Evolutionary conservation across 352 stramenopile genomes (phyloP).

Genomic region (Phytophthora boehmeriae): DNA sequence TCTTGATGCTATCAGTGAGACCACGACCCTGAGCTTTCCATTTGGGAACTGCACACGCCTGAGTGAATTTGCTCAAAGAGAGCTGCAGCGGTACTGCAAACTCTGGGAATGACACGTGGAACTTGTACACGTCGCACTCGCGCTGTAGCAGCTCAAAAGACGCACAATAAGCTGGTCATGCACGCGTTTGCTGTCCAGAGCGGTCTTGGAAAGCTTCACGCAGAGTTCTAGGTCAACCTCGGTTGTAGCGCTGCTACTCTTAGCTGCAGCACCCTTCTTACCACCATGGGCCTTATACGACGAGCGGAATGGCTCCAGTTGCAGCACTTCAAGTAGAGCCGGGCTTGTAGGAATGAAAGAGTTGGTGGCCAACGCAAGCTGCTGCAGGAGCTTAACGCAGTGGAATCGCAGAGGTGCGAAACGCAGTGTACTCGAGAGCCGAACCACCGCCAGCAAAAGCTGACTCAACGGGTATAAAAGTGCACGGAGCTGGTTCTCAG

Average conservation of each 20-base stretch:
- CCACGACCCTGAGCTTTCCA: constrained; percentile 79
- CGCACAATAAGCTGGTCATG: constrained; percentile 92
- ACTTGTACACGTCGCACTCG: constrained; percentile 96
- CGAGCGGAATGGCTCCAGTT: constrained; percentile 89
- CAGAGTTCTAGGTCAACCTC: constrained; percentile 82
- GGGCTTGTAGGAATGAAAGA: constrained; percentile 96
- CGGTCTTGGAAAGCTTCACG: constrained; percentile 93
- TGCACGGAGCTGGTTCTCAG: constrained; percentile 85
- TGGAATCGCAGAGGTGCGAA: constrained; percentile 96
- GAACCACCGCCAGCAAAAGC: constrained; percentile 77
- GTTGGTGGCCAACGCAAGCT: constrained; percentile 94
- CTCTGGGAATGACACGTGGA: constrained; percentile 96
- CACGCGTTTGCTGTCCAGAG: constrained; percentile 84
- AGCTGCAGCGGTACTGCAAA: constrained; percentile 90
- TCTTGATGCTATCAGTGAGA: constrained; percentile 73
- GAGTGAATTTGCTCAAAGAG: constrained; percentile 90
- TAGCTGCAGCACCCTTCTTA: constrained; percentile 41
- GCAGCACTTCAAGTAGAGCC: constrained; percentile 94
- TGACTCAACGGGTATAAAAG: constrained; percentile 97
- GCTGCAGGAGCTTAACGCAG: constrained; percentile 96
- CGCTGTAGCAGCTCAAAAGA: constrained; percentile 94
- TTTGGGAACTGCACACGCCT: constrained; percentile 72
- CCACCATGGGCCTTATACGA: constrained; percentile 72
- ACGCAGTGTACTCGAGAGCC: constrained; percentile 76
- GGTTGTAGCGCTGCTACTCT: constrained; percentile 34